Base-by-base conservation (phyloP, 1,284 basidiomycete species). In the Moesziomyces sp. region DNA sequence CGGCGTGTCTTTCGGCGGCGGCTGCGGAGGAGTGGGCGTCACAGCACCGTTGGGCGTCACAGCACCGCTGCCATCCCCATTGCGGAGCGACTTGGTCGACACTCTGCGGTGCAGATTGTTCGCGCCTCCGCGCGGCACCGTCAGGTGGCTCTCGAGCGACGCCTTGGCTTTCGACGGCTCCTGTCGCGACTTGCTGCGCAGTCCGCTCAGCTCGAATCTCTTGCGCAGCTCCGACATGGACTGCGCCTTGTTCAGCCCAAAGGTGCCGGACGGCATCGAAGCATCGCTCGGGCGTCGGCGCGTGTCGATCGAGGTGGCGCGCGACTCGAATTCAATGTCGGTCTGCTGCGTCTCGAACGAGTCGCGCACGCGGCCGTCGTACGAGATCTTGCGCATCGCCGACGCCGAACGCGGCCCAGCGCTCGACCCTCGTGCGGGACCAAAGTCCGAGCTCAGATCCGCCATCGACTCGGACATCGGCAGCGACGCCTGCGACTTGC, bases 281-380 rank as follows among this genome's bases (percentile, higher is more conserved):
- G 55, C 66, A 40, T 63, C 60, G 48, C 70, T 73, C 5, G 58
- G 55, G 10, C 56, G 44, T 13, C 57, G 51, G 16, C 70, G 49
- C 0, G 64, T 73, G 26, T 68, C 64, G 34, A 73, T 50, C 28
- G 70, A 73, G 6, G 64, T 64, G 9, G 70, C 70, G 40, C 70
- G 59, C 57, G 70, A 68, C 38, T 67, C 70, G 21, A 73, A 73
- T 46, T 67, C 64, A 40, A 73, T 52, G 35, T 55, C 58, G 10
- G 70, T 73, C 53, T 73, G 64, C 49, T 68, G 71, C 45, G 71
- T 69, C 51, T 74, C 71, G 57, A 73, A 60, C 21, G 70, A 73
- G 8, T 73, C 60, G 6, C 70, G 52, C 11, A 73, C 54, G 21
- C 69, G 59, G 23, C 49, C 55, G 35, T 73, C 69, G 46, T 64